These are phyloP conservation scores for Nannochloris sp. DNA, from an alignment of 139 green algal species.

Conservation along the genomic window DNA sequence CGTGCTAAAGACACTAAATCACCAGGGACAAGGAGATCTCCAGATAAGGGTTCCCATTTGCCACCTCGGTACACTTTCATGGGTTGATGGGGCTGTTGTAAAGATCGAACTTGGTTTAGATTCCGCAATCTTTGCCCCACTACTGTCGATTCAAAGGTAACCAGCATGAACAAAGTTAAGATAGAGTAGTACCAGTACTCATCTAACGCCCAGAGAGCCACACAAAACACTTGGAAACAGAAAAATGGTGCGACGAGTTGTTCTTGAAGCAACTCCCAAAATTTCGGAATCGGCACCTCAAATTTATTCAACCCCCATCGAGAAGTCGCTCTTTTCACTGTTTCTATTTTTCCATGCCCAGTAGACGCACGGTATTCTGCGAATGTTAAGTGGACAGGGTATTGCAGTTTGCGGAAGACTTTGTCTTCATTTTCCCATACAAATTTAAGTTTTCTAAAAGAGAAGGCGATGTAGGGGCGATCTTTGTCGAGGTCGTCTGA, in stretches of 20 bases:
- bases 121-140: conserved; percentile 80
- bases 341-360: conserved; percentile 35
- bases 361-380: conserved; percentile 31
- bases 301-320: conserved; percentile 67
- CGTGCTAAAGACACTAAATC: conserved; percentile 85
- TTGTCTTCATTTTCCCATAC: conserved; percentile 34
- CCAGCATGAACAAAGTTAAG: conserved; percentile 98
- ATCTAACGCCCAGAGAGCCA: conserved; percentile 89
- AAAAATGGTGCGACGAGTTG: conserved; percentile 98
- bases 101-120: conserved; percentile 73
- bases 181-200: conserved; percentile 96
- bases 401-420: conserved; percentile 66
- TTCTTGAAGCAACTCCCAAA: conserved; percentile 70
- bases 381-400: conserved; percentile 54
- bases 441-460: conserved; percentile 74
- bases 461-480: conserved; percentile 52
- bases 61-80: conserved; percentile 46
- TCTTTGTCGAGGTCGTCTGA: conserved; percentile 2
- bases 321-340: conserved; percentile 37
- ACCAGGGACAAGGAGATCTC: conserved; percentile 81
- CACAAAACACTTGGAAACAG: conserved; percentile 94
- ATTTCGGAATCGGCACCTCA: conserved; percentile 67
- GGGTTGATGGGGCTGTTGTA: conserved; percentile 71
- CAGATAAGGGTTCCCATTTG: conserved; percentile 61
- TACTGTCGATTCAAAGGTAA: conserved; percentile 96